Evolutionary conservation across 2,329 filamentous ascomycete species (phyloP).

Genomic region (Talaromyces sp.): DNA sequence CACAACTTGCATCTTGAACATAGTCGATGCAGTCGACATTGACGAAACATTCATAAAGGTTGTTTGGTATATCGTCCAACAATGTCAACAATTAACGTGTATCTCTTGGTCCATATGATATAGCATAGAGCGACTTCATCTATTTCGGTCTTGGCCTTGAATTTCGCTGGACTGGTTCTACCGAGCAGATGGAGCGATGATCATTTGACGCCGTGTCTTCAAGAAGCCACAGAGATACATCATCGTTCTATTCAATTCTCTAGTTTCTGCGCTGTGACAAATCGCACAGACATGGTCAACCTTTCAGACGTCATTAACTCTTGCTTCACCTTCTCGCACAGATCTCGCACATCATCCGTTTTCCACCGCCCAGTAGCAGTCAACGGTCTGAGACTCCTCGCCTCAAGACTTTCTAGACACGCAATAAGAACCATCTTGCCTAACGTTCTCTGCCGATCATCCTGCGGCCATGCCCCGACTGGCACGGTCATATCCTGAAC

Average conservation of each 20-base stretch:
- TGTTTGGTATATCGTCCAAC: not conserved
- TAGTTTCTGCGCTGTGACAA: constrained; percentile 32
- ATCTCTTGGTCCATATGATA: not conserved
- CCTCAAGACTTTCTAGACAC: constrained; percentile 40
- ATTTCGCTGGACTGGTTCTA: not conserved
- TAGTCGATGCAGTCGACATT: not conserved
- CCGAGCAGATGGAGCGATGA: not conserved
- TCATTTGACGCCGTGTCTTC: not conserved
- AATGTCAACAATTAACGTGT: not conserved
- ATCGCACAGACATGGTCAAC: constrained; percentile 25
- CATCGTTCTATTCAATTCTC: not conserved
- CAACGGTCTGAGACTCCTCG: constrained; percentile 34
- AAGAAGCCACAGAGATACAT: not conserved
- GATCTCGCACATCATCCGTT: constrained; percentile 31
- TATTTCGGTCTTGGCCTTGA: not conserved
- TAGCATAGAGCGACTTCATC: not conserved
- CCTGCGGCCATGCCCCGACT: constrained; percentile 36
- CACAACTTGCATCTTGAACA: not conserved
- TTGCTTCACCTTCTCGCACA: constrained; percentile 37
- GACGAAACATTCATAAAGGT: not conserved
- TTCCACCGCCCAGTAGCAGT: constrained; percentile 35
- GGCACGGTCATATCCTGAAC: constrained; percentile 38
- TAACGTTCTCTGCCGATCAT: constrained; percentile 32
- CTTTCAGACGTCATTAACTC: constrained; percentile 33
- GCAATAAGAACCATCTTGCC: constrained; percentile 44